Percentiles rank a stretch among this genome's conserved stretches.
Conservation (phyloP, 2,329 filamentous ascomycete species). For the Calonectria naviculata region DNA sequence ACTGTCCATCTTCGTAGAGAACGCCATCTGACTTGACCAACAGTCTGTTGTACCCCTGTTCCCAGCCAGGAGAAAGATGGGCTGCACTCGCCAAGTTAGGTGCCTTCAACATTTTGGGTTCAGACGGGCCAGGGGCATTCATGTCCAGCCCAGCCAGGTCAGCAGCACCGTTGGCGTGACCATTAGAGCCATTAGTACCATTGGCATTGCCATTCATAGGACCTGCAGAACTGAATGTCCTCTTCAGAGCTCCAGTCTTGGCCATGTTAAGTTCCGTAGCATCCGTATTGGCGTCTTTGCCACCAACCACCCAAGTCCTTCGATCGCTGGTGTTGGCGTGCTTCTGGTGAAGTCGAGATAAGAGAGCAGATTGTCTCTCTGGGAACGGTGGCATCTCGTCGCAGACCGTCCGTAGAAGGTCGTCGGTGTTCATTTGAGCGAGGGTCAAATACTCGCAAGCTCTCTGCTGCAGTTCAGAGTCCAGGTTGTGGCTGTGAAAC, state of each 20-base stretch:
- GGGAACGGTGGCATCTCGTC: slow-evolving; percentile 99
- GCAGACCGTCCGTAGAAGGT: slow-evolving; percentile 91
- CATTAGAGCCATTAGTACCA: slow-evolving; percentile 60
- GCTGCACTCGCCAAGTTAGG: slow-evolving; percentile 93
- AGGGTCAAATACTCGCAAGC: slow-evolving; percentile 95
- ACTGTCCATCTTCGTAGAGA: slow-evolving; percentile 93
- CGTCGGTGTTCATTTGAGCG: slow-evolving; percentile 87
- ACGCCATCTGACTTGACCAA: slow-evolving; percentile 86
- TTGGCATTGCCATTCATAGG: slow-evolving; percentile 61
- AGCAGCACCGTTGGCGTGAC: slow-evolving; percentile 62
- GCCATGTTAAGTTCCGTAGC: slow-evolving; percentile 82
- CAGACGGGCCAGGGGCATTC: slow-evolving; percentile 67
- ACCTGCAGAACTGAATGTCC: slow-evolving; percentile 79
- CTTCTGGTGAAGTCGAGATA: slow-evolving; percentile 94
- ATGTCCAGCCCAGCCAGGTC: slow-evolving; percentile 89
- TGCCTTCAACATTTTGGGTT: slow-evolving; percentile 68
- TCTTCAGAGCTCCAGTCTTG: slow-evolving; percentile 85
- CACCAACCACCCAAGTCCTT: slow-evolving; percentile 97
- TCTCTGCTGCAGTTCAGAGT: slow-evolving; percentile 94
- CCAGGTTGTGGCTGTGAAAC: slow-evolving; percentile 92
- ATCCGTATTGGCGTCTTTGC: slow-evolving; percentile 91
- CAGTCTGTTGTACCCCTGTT: slow-evolving; percentile 86
- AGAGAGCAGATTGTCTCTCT: slow-evolving; percentile 88
- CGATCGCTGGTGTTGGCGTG: slow-evolving; percentile 93
- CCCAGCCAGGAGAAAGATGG: slow-evolving; percentile 95